Conservation (phyloP, 495 filamentous ascomycete genomes). For the Hypoxylon intermedium region DNA sequence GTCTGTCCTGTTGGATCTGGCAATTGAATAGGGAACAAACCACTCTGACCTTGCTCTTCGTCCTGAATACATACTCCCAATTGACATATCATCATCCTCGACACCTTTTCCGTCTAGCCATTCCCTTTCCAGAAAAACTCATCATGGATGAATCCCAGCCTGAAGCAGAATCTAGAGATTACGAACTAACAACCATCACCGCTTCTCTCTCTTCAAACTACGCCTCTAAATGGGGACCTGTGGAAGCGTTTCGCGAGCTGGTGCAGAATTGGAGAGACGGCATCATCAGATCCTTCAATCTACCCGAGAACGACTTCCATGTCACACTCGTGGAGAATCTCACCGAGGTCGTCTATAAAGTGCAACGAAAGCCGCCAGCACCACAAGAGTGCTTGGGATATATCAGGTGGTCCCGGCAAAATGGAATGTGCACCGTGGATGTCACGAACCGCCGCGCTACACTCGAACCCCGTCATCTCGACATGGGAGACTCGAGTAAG, state of each 20-base stretch:
- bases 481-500: constrained; percentile 31
- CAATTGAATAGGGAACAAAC: no score
- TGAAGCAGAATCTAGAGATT: no score
- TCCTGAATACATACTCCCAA: no score
- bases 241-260: constrained; percentile 30
- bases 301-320: constrained; percentile 6
- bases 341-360: constrained; percentile 17
- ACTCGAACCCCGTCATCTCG: constrained; percentile 27
- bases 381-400: constrained; percentile 21
- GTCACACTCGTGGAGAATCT: constrained; percentile 1
- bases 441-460: constrained; percentile 27
- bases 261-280: constrained; percentile 32
- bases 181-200: constrained; percentile 21
- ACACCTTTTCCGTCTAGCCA: no score
- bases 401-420: constrained; percentile 27
- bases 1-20: no score
- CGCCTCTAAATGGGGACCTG: constrained; percentile 18
- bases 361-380: not conserved
- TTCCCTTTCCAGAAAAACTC: no score
- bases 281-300: constrained; percentile 18
- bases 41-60: no score
- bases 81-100: no score
- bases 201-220: constrained; percentile 17
- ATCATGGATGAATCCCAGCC: no score
- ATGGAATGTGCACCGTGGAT: constrained; percentile 28